Conservation (phyloP, 2,329 filamentous ascomycete species). For the Eutypella sp. region DNA sequence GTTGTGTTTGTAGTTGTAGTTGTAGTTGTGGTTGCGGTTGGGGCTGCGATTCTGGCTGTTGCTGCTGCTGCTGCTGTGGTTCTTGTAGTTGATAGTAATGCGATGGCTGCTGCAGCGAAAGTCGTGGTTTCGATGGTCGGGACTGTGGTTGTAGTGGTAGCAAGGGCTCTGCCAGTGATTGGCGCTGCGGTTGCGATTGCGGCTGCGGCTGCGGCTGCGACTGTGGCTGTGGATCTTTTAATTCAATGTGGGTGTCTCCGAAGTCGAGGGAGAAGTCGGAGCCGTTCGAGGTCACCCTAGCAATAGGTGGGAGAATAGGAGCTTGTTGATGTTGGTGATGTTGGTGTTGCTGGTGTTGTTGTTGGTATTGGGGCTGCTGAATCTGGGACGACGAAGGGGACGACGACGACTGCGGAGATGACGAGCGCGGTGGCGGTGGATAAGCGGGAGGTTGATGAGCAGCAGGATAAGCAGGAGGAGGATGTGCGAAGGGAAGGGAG, state of each 20-base stretch:
- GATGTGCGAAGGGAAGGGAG: constrained; percentile 25
- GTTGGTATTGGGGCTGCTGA: constrained; percentile 7
- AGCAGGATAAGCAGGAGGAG: no score
- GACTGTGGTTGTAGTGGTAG: no score
- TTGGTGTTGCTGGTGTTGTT: no score
- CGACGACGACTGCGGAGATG: constrained; percentile 29
- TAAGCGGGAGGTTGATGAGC: no score
- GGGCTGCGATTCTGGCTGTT: not conserved
- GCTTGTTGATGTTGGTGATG: constrained; percentile 22
- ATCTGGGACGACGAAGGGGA: constrained; percentile 32
- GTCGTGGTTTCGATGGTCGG: not conserved
- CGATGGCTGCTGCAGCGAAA: not conserved
- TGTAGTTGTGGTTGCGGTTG: constrained; percentile 9
- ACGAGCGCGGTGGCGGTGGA: constrained; percentile 23
- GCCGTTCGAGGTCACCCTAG: constrained; percentile 41
- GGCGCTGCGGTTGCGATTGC: no score
- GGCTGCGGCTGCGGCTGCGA: not conserved
- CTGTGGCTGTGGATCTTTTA: not conserved
- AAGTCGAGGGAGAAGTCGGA: constrained; percentile 21
- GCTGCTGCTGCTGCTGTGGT: constrained; percentile 3
- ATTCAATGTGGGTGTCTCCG: constrained; percentile 9
- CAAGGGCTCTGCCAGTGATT: no score
- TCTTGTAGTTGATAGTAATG: constrained; percentile 2
- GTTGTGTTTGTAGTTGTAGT: constrained; percentile 7
- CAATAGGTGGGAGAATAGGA: constrained; percentile 39